Evolutionary conservation across 768 basidiomycete species (phyloP), one percentile per base, ranked within the genome.

Genomic region (Lactifluus subvellereus): DNA sequence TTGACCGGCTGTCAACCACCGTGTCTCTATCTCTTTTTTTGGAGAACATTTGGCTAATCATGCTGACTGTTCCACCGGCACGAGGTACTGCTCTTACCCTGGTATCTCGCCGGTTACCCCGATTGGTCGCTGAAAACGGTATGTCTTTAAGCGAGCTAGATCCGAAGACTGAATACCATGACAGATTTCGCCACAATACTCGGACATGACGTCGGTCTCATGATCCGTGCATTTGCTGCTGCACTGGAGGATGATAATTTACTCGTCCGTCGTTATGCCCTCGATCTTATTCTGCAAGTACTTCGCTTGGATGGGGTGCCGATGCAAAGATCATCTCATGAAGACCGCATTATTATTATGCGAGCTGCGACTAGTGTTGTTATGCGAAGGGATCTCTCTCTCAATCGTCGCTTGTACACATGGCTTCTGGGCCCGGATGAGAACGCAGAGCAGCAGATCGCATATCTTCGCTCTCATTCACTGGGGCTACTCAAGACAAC

Each of bases 241-340:
- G 89, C 89, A 0, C 77, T 99, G n/a, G 91, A 94, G 72, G 97
- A 98, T 68, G 89, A 93, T 66, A 94, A 96, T 68, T 78, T 95
- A 18, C 82, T 99, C 27, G 97, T 98, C 20, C 84, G 94, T 65
- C 77, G 97, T 61, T 84, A 86, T 16, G 89, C 86, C 1, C 78
- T 99, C 53, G 96, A 99, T 72, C 81, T 97, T 48, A 78, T 98
- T 2, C 74, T 89, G 10, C 87, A 89, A 66, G 85, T 87, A 1
- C 77, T 95, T 70, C 83, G 82, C 30, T 73, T 93, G 14, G 87
- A 94, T 69, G 87, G 89, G 59, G 74, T 78, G 3, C 85, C 86
- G 0, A 80, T 94, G 53, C 84, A 81, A 62, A 82, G 82, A 66
- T 85, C 91, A 1, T 82, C 87, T 57, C 70, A 76, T 18, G 85